These are phyloP conservation scores for Fusarium siculi DNA, from an alignment of 2,329 filamentous ascomycete species.

Conservation along the genomic window DNA sequence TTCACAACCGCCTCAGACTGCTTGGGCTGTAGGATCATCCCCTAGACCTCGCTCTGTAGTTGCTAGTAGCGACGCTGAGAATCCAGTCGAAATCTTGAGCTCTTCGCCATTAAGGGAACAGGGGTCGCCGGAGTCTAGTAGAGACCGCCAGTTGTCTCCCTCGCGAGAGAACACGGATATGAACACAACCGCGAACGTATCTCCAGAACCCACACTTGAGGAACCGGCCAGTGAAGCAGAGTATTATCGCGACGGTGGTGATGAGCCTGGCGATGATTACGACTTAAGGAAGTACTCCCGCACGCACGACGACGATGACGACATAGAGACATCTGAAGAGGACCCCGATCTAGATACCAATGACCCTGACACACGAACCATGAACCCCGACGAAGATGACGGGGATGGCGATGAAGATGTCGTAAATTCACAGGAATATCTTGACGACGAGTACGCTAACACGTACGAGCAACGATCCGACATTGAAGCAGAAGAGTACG, in stretches of 20 bases:
- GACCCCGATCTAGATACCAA: slow-evolving; percentile 44
- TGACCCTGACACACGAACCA: slow-evolving; percentile 36
- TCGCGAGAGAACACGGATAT: slow-evolving; percentile 8
- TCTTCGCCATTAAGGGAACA: slow-evolving; percentile 34
- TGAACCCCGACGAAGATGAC: slow-evolving; percentile 37
- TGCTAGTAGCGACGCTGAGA: slow-evolving; percentile 27
- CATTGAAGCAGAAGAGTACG: slow-evolving; percentile 32
- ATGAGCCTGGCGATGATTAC: slow-evolving; percentile 49
- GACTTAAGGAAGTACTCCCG: slow-evolving; percentile 49
- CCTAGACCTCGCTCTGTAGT: slow-evolving; percentile 14
- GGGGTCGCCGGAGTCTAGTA: slow-evolving; percentile 13
- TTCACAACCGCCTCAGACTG: slow-evolving; percentile 11
- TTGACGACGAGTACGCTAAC: slow-evolving; percentile 23
- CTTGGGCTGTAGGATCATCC: slow-evolving; percentile 22
- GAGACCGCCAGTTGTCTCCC: slow-evolving; percentile 10
- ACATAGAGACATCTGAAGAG: slow-evolving; percentile 45
- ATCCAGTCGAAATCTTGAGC: slow-evolving; percentile 40
- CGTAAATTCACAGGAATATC: slow-evolving; percentile 33
- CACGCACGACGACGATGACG: slow-evolving; percentile 49
- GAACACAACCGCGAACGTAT: neutral
- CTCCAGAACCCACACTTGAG: slow-evolving; percentile 17
- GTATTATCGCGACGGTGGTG: slow-evolving; percentile 41
- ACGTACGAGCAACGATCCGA: slow-evolving; percentile 35
- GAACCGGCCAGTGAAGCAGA: slow-evolving; percentile 36
- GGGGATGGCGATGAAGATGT: slow-evolving; percentile 44